phyloP scores from a whole-genome alignment of 2,329 filamentous ascomycete genomes.

The Lasiodiplodia sp. region DNA sequence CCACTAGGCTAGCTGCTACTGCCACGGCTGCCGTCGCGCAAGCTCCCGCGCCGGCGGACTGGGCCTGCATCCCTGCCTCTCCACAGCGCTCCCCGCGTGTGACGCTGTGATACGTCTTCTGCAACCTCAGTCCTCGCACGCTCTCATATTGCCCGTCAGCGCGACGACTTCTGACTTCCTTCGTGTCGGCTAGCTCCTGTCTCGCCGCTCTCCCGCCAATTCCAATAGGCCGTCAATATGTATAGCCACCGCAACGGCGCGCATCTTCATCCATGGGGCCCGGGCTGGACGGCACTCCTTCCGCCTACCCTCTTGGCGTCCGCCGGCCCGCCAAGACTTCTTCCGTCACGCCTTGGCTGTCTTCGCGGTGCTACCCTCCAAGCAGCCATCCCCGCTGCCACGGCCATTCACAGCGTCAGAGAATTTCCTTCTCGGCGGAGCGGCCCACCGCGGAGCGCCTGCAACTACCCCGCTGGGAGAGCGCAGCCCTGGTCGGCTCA shows the following conservation, averaged over 20 bases:
- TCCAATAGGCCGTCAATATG: slow-evolving; percentile 4
- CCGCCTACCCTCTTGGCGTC: slow-evolving; percentile 11
- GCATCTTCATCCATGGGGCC: neutral
- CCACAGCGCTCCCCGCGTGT: slow-evolving; percentile 7
- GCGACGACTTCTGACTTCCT: neutral
- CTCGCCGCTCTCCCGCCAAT: neutral
- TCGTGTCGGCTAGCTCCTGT: neutral
- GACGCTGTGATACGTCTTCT: neutral
- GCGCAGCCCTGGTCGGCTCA: neutral
- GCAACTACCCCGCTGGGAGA: neutral
- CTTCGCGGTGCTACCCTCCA: neutral
- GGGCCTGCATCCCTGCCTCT: slow-evolving; percentile 23
- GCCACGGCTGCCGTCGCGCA: slow-evolving; percentile 23
- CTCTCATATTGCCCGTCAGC: neutral
- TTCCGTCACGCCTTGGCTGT: slow-evolving; percentile 13
- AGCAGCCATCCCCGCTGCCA: neutral
- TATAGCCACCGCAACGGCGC: slow-evolving; percentile 13
- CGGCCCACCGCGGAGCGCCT: neutral
- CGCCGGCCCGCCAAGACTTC: slow-evolving; percentile 7
- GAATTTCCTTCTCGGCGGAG: neutral
- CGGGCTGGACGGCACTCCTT: slow-evolving; percentile 7
- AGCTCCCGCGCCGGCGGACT: slow-evolving; percentile 26
- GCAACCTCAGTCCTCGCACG: neutral
- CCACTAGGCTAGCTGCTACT: slow-evolving; percentile 7
- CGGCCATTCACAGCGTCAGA: neutral